Conservation (phyloP, 148 eudicot genomes). For the Spergularia marina region DNA sequence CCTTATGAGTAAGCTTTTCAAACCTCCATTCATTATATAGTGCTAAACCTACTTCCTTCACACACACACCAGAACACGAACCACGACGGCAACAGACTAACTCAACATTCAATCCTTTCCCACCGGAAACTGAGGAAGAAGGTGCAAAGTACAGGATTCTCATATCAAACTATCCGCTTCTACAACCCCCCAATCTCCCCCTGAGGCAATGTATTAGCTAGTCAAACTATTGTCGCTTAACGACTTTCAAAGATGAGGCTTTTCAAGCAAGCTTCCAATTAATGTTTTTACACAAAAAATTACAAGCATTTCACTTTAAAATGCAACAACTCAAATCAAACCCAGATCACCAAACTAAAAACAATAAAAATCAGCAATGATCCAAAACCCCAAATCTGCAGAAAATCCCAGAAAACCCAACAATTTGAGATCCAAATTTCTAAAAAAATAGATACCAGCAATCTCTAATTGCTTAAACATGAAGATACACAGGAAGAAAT, state of each 20-base stretch:
- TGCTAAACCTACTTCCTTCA: slow-evolving; percentile 1
- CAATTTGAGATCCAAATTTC: neutral
- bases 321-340: neutral
- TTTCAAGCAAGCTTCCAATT: too few species aligned
- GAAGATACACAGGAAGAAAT: neutral
- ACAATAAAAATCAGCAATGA: neutral
- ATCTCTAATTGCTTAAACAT: neutral
- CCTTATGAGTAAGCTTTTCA: neutral
- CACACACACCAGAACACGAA: neutral
- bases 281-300: too few species aligned
- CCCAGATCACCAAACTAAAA: neutral
- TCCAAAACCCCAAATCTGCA: neutral
- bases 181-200: too few species aligned
- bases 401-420: neutral
- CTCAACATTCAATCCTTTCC: too few species aligned
- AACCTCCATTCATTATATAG: neutral
- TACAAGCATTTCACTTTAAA: too few species aligned
- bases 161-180: too few species aligned
- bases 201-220: too few species aligned
- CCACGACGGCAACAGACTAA: neutral
- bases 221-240: too few species aligned
- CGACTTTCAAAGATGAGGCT: too few species aligned
- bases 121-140: too few species aligned
- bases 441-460: neutral
- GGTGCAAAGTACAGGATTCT: too few species aligned